Evolutionary conservation across 345 rosid species (phyloP), one percentile per base, ranked within the genome.

Genomic region (Citrus unshiu): DNA sequence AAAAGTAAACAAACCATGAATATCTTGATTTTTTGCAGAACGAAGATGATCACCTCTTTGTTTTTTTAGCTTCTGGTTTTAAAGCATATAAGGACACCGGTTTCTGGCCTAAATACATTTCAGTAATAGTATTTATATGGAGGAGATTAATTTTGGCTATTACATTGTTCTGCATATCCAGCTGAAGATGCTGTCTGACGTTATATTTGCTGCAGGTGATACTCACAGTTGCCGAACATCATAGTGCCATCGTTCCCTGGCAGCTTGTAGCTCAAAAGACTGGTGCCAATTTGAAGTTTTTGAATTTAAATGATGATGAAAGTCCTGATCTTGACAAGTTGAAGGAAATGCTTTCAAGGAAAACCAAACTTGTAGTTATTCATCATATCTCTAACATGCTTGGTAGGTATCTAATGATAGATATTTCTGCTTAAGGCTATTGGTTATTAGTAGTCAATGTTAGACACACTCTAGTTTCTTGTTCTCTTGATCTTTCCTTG

Each of bases 201-300:
- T 46, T 65, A 75, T 73, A 80, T 84, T 81, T 78, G 74, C 79
- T 69, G 77, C 90, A 96, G 99, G 77, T 96, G 59, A 9, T 93
- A 58, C 89, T 91, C 64, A 90, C 98, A 16, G 75, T 94, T 25
- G 98, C 95, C 9, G 99, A 96, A 74, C 99, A 94, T 81, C 99
- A 96, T 60, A 94, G 99, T 67, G 89, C 92, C 63, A 92, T 96
- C 79, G 98, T 94, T 76, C 99, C 99, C n/a, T 94, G 98, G 98
- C 99, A 96, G 89, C 71, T 92, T 54, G 92, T 89, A 62, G 89
- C 98, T 27, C 88, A 90, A 80, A 90, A 86, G 79, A 91, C 94
- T 12, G 97, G 98, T 68, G 97, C 97, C 4, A 73, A 89, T 76
- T 74, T 96, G 65, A 94, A 90, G 81, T 96, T 80, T 83, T 90